Base-by-base conservation (phyloP, 352 stramenopile genomes). In the Phytophthora sp. region DNA sequence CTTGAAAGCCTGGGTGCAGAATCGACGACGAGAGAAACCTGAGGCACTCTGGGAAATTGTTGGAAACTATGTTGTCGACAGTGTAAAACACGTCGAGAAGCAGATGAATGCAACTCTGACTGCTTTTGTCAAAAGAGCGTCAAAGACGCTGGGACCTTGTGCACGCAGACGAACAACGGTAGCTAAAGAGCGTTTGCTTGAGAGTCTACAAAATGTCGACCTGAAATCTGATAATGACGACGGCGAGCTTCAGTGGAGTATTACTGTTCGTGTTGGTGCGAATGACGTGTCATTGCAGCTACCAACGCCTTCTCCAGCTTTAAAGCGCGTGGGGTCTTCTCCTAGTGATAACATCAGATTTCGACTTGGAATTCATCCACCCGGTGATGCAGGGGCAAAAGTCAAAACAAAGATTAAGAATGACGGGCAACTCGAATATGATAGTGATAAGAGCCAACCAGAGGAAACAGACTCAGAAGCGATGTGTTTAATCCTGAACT, bases 1-100 rank as follows among this genome's bases (percentile, higher is more conserved):
- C n/a, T 59, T 87, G 59, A 81, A 72, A 61, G 12, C 27, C 3
- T 88, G 78, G 81, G 18, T 82, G 12, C 30, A 66, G 27, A 54
- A 48, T 18, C 51, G 32, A 23, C 44, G 45, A 27, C 50, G 41
- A 23, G 66, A 74, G n/a, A 72, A 71, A 34, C 54, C 71, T 15
- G 62, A 69, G 8, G 42, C 71, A 11, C 51, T 72, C 1, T 90
- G 81, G 81, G 62, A 86, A 39, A 50, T 45, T 21, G 20, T 78
- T 28, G 73, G 70, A 13, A 45, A 45, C 17, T 34, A 27, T 13
- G 53, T 62, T 1, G 32, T 67, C 24, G 45, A 52, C 6, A n/a
- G 54, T 27, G 24, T 76, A n/a, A 68, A 62, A 43, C 35, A 12
- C 0, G 32, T 59, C 6, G 59, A 81, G 23, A 34, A 59, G 7